A percentile compares a stretch with the other conserved stretches of the same genome.
phyloP scores from a whole-genome alignment of 2,329 filamentous ascomycete genomes.

The Talaromyces sp. region DNA sequence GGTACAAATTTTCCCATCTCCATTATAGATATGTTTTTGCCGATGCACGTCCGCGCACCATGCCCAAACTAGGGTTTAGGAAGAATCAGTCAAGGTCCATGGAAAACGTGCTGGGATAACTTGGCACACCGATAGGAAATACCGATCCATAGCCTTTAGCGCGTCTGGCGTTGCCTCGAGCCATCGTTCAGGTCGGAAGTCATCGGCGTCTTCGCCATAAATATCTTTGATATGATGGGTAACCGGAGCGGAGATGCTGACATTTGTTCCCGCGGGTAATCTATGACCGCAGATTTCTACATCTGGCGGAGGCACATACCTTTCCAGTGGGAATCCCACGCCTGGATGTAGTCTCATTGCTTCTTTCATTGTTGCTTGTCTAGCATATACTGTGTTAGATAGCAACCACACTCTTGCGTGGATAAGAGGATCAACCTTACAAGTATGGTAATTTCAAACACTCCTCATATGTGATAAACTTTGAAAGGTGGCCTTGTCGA shows the following conservation, averaged over 20 bases:
- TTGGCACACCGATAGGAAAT: background rate
- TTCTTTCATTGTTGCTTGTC: background rate
- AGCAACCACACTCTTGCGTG: background rate
- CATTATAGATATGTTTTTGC: background rate
- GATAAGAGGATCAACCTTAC: background rate
- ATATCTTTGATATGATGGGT: constrained; percentile 16
- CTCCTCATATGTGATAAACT: background rate
- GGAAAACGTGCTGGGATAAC: background rate
- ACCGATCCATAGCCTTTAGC: background rate
- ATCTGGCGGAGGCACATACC: background rate
- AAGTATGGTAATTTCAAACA: background rate
- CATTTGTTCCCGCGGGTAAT: constrained; percentile 13
- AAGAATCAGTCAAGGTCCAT: background rate
- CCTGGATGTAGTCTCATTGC: background rate
- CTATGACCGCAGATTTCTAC: background rate
- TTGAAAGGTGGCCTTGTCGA: background rate
- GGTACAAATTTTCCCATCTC: background rate
- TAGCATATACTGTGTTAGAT: background rate
- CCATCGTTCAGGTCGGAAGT: constrained; percentile 20
- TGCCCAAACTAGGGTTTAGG: background rate
- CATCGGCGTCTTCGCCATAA: constrained; percentile 20
- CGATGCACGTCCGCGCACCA: background rate
- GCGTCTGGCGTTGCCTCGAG: constrained; percentile 2
- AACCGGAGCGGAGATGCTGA: constrained; percentile 21
- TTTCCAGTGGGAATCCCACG: background rate